Conservation (phyloP, 176 grass and related monocot species). For the Juncus inflexus region DNA sequence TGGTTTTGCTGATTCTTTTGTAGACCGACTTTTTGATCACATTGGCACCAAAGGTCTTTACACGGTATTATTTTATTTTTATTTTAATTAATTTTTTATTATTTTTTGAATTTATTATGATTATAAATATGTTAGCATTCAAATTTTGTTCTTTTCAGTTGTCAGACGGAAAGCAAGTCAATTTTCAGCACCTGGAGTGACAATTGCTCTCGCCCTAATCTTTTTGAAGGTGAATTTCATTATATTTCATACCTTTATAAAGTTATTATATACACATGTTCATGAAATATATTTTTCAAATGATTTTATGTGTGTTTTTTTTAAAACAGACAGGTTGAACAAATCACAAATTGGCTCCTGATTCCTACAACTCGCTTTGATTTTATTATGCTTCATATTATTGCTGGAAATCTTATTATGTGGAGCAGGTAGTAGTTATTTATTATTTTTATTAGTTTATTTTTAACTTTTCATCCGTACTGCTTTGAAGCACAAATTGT, state of each 20-base stretch:
- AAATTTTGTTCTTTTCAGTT: slow-evolving; percentile 41
- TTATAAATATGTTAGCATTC: slow-evolving; percentile 18
- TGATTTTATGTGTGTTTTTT: neutral
- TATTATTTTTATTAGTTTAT: neutral
- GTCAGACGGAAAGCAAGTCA: slow-evolving; percentile 80
- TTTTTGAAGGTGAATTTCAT: slow-evolving; percentile 67
- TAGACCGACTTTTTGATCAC: slow-evolving; percentile 82
- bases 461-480: too few relatives aligned
- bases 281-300: neutral
- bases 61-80: slow-evolving; percentile 45
- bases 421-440: slow-evolving; percentile 71
- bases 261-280: neutral
- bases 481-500: too few relatives aligned
- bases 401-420: slow-evolving; percentile 84
- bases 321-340: slow-evolving; percentile 72
- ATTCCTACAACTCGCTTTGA: slow-evolving; percentile 72
- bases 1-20: slow-evolving; percentile 76
- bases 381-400: slow-evolving; percentile 91
- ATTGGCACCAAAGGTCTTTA: slow-evolving; percentile 73
- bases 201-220: slow-evolving; percentile 90
- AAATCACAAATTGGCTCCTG: slow-evolving; percentile 65
- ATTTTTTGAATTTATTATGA: neutral
- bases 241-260: neutral
- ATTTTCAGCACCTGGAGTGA: slow-evolving; percentile 95
- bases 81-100: neutral